A percentile compares a stretch with the other conserved stretches of the same genome.
phyloP scores from a whole-genome alignment of 768 basidiomycete genomes.

The Crucibulum laeve region DNA sequence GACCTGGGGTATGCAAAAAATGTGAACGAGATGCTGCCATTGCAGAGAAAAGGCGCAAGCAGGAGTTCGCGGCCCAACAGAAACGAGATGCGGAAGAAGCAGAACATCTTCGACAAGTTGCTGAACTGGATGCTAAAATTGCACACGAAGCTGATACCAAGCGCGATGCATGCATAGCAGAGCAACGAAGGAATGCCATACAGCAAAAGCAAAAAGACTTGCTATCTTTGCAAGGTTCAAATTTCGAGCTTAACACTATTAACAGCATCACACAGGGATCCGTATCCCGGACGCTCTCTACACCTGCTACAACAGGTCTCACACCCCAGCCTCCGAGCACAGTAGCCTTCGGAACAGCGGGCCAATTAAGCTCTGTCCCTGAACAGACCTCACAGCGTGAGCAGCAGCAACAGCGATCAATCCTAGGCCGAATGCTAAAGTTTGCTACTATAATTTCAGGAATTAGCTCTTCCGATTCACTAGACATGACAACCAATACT shows the following conservation, averaged over 20 bases:
- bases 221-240: constrained; percentile 5
- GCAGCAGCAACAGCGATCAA: too few species aligned
- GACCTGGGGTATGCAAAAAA: constrained; percentile 31
- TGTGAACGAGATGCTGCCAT: constrained; percentile 43
- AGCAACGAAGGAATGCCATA: constrained; percentile 30
- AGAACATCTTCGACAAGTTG: constrained; percentile 37
- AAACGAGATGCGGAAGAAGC: constrained; percentile 40
- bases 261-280: too few species aligned
- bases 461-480: neutral
- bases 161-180: constrained; percentile 29
- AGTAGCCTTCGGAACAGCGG: too few species aligned
- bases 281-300: too few species aligned
- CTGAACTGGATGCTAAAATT: constrained; percentile 21
- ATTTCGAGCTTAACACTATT: neutral
- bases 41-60: constrained; percentile 33
- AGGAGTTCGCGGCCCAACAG: constrained; percentile 36
- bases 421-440: too few species aligned
- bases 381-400: too few species aligned
- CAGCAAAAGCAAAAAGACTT: constrained; percentile 43
- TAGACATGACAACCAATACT: constrained; percentile 4
- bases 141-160: constrained; percentile 38
- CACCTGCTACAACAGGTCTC: too few species aligned
- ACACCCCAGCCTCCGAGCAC: too few species aligned
- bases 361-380: too few species aligned
- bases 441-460: too few species aligned